Base-by-base conservation (phyloP, 179 eudicot genomes). In the Beta macrorhiza region DNA sequence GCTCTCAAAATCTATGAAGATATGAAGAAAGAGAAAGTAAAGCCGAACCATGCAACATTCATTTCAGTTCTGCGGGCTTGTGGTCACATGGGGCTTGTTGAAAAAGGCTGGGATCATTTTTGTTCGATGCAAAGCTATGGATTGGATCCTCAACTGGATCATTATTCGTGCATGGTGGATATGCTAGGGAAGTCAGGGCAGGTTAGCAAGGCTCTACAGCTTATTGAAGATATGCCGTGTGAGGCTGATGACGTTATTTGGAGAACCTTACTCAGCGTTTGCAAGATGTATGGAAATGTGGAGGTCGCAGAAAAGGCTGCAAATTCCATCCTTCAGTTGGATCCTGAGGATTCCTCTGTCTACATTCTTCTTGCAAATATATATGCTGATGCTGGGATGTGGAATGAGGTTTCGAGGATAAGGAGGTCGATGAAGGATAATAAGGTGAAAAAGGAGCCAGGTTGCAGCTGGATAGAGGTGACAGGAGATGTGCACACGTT, bases 121-220 rank as follows among this genome's bases (percentile, higher is more conserved):
- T 71, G 86, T 79, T 83, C 90, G 55, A 95, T 95, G 97, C 62
- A 58, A 44, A 79, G 83, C 75, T 89, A 88, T 77, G 87, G 87
- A 5, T 85, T 95, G 73, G 90, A 85, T 56, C 98, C 99, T 67
- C 95, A 86, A 64, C 81, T 93, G 80, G 96, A 93, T 73, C 99
- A 95, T 80, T 93, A 92, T 80, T 85, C 99, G 76, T 92, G 94
- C 81, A 87, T 95, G 92, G 97, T 95, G 16, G 99, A 93, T 79
- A 88, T 91, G 80, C 74, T 93, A 59, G 94, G 98, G 52, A 90
- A 94, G 78, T 89, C 92, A 2, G 97, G 96, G 37, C 88, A 85
- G 84, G 85, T 95, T 79, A 72, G 73, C 6, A 88, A 90, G 63
- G 98, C 99, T 17, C 79, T 94, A 59, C 79, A 89, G 78, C 90